Base-by-base conservation (phyloP, 345 rosid genomes). In the Aquilaria sinensis region DNA sequence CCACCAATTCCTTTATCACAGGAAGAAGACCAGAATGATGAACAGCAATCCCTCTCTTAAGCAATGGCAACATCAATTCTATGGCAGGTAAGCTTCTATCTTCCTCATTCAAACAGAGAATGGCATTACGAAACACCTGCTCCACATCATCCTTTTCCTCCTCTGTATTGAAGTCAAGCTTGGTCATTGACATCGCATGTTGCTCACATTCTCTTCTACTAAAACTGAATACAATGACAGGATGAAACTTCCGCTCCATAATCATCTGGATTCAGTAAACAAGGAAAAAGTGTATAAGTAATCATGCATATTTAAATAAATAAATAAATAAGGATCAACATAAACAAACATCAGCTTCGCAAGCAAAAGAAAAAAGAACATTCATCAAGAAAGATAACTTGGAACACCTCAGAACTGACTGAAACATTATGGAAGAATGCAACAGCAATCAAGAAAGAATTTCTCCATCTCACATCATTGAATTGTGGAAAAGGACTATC, bases 1-100 rank as follows among this genome's bases (percentile, higher is more conserved):
- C 97, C 45, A 94, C 99, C 67, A 94, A 75, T 79, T 94, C 99
- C 78, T 94, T 94, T 75, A 90, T 84, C 67, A 94, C 97, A 67
- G 96, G 99, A 78, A 94, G 97, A 66, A 94, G 96, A 60, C 99
- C 99, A 75, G 96, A 94, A 79, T 90, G 99, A 77, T 94, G 99
- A 45, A 94, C 96, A 45, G 97, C 96, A 75, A 94, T 88, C 67
- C 99, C 99, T 67, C 97, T 92, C 80, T 88, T 82, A 68, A 90
- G 96, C 34, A 94, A 84, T 3, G 97, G 99, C 81, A 94, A 69
- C 97, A 94, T 94, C 76, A 88, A 76, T 64, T 88, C 97, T 73
- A 94, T 94, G 59, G 99, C 99, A 55, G 96, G 97, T 74, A 94
- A 74, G 67, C 76, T 80, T 79, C 99, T 83, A 74, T 90, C 99